Percentiles rank a stretch among this genome's conserved stretches.
Evolutionary conservation across 2,329 filamentous ascomycete genomes (phyloP).

Genomic region (Trichothecium roseum): DNA sequence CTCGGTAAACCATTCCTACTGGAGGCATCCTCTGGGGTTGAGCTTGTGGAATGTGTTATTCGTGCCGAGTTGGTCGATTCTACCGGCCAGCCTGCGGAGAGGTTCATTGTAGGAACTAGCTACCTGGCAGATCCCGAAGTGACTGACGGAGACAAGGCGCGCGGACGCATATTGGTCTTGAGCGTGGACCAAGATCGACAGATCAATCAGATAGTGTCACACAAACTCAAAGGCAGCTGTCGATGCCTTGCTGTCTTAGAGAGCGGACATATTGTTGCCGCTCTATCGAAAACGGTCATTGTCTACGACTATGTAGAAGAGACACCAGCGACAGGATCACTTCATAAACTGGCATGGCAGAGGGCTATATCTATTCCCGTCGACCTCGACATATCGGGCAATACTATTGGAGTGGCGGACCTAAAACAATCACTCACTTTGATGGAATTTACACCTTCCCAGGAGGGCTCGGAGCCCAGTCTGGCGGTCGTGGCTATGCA

Average conservation of each 20-base stretch:
- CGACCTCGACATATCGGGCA: conserved; percentile 63
- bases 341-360: conserved; percentile 66
- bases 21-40: conserved; percentile 34
- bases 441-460: conserved; percentile 56
- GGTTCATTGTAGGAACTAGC: conserved; percentile 87
- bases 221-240: conserved; percentile 68
- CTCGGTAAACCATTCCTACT: conserved; percentile 61
- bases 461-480: conserved; percentile 45
- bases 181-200: conserved; percentile 68
- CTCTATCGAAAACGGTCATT: conserved; percentile 77
- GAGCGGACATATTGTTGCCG: conserved; percentile 65
- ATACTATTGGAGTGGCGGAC: conserved; percentile 75
- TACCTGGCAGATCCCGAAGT: conserved; percentile 39
- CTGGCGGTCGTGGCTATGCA: conserved; percentile 71
- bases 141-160: conserved; percentile 30
- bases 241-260: conserved; percentile 66
- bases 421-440: conserved; percentile 88
- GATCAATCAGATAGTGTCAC: conserved; percentile 60
- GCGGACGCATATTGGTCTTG: conserved; percentile 74
- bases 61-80: conserved; percentile 58
- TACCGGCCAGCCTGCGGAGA: conserved; percentile 50
- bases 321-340: conserved; percentile 41
- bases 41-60: conserved; percentile 79
- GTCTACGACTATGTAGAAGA: conserved; percentile 46
- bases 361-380: conserved; percentile 77